phyloP scores from a whole-genome alignment of 1,139 yeast genomes.

The Candida tetrigidarum region DNA sequence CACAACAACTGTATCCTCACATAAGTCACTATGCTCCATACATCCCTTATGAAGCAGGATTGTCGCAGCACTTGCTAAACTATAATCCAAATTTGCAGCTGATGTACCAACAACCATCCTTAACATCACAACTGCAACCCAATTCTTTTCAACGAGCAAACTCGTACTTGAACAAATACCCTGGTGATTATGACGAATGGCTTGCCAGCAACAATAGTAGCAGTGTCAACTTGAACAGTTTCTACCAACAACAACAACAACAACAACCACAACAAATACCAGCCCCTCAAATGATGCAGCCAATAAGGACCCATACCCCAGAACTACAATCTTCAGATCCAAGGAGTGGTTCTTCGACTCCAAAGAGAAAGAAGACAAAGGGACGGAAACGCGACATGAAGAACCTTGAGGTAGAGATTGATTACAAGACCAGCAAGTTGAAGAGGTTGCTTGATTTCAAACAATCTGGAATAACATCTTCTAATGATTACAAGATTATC shows the following conservation, averaged over 20 bases:
- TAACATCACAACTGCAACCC: slow-evolving; percentile 6
- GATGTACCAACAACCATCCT: slow-evolving; percentile 7
- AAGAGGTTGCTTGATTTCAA: slow-evolving; percentile 36
- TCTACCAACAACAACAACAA: slow-evolving; percentile 7
- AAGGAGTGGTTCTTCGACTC: slow-evolving; percentile 11
- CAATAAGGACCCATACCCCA: slow-evolving; percentile 1
- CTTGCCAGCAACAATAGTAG: slow-evolving; percentile 10
- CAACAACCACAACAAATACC: slow-evolving; percentile 3
- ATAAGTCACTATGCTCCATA: slow-evolving; percentile 17
- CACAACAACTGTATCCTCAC: slow-evolving; percentile 16
- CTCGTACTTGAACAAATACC: slow-evolving; percentile 3
- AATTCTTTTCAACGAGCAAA: slow-evolving; percentile 5
- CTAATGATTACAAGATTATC: slow-evolving; percentile 30
- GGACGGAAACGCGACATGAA: slow-evolving; percentile 17
- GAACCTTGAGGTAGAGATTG: slow-evolving; percentile 23
- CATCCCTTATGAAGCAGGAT: slow-evolving; percentile 14
- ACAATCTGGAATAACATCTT: slow-evolving; percentile 21
- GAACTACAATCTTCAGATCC: slow-evolving; percentile 3
- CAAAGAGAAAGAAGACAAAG: slow-evolving; percentile 21
- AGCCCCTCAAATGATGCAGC: slow-evolving; percentile 8
- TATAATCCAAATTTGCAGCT: slow-evolving; percentile 10
- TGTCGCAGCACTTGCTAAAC: slow-evolving; percentile 5
- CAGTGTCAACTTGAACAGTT: slow-evolving; percentile 8
- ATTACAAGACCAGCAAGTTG: slow-evolving; percentile 32
- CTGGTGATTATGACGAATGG: slow-evolving; percentile 10